Conservation (phyloP, 2,329 filamentous ascomycete species). For the Chrysosporium keratinophilum region DNA sequence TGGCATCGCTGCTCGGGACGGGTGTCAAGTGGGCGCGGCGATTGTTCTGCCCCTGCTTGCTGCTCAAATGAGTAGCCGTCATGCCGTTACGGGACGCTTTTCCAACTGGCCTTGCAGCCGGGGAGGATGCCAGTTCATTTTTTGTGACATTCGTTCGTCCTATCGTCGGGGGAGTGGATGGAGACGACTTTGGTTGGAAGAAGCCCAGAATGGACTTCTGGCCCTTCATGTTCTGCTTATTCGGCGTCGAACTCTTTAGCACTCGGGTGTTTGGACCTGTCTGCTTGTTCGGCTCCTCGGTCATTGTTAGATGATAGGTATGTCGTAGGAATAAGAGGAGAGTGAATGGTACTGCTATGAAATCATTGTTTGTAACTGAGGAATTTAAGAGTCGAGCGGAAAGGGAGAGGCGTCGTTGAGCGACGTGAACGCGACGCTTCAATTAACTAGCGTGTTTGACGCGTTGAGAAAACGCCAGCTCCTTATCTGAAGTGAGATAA, state of each 20-base stretch:
- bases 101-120: constrained; percentile 9
- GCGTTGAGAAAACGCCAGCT: neutral
- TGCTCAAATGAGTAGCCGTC: constrained; percentile 27
- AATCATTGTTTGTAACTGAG: neutral
- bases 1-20: constrained; percentile 67
- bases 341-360: neutral
- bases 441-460: constrained; percentile 2
- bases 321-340: neutral
- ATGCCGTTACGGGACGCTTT: constrained; percentile 11
- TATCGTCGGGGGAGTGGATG: constrained; percentile 32
- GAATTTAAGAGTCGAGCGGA: neutral
- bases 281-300: neutral
- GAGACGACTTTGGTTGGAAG: constrained; percentile 52
- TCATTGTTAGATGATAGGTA: neutral
- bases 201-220: constrained; percentile 69
- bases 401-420: neutral
- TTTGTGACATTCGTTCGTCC: constrained; percentile 16
- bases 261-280: constrained; percentile 11
- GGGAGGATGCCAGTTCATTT: constrained; percentile 12
- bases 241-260: constrained; percentile 26
- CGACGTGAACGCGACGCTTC: neutral
- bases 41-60: constrained; percentile 41
- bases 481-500: neutral
- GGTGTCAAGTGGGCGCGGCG: constrained; percentile 51
- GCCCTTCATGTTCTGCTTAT: constrained; percentile 44